Evolutionary conservation across 1,284 basidiomycete species (phyloP), one percentile per base, ranked within the genome.

Genomic region (Thecaphora frezii): DNA sequence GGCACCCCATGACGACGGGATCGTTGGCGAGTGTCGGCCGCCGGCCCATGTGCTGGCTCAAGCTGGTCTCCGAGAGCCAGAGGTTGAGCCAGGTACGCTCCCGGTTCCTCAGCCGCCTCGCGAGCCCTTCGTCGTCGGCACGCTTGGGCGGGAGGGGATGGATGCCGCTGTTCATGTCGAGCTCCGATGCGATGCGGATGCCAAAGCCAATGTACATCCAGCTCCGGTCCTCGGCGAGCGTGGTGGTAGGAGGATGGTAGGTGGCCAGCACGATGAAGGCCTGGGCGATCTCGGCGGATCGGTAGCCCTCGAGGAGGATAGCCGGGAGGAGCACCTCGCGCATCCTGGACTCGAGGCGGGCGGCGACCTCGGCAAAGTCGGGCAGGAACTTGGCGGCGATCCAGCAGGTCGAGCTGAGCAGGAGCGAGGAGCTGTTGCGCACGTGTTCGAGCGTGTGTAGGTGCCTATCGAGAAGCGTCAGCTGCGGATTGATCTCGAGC

Each of bases 51-150:
- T 71, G 69, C 43, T 66, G 63, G 39, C 64, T 56, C 50, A 71
- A 58, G 26, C 63, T 63, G 14, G 53, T 54, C 25, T 71, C 69
- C 39, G 56, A 71, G 5, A 71, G 50, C 65, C 65, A 71, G 14
- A 71, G 40, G 37, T 71, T 71, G 23, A 69, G 41, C 68, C 68
- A 70, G 0, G 66, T 69, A 16, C 69, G 28, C 42, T 69, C 66
- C 3, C 58, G 33, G 25, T 69, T 69, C 18, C 66, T 30, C 42
- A 68, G 38, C 14, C 61, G 21, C 0, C 66, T 42, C 2, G 53
- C 58, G 0, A 68, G 40, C 3, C 48, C 47, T 1, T 48, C 58
- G 22, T 61, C 62, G 18, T 65, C 51, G 41, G 52, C 54, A 2
- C 57, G 44, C 43, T 49, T 51, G 1, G 42, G 3, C 14, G 61